Conservation (phyloP, 805 yeast genomes). For the Alloascoidea africana region DNA sequence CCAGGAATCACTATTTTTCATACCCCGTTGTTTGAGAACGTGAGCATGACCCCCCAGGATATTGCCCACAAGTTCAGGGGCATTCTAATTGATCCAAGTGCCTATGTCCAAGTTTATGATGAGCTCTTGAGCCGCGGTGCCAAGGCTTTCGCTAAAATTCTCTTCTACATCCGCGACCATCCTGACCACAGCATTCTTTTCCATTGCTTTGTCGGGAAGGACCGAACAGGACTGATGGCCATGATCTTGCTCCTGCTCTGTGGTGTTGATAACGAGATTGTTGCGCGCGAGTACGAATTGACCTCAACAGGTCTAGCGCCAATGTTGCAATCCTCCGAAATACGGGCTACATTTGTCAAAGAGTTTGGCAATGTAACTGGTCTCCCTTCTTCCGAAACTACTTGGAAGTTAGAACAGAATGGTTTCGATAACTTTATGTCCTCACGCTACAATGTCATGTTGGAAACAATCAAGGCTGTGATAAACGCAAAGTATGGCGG, state of each 20-base stretch:
- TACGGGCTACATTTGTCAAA: slow-evolving; percentile 4
- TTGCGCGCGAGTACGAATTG: slow-evolving; percentile 66
- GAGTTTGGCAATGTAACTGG: slow-evolving; percentile 3
- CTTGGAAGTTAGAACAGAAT: slow-evolving; percentile 27
- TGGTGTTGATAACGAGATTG: slow-evolving; percentile 50
- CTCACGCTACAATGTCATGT: slow-evolving; percentile 57
- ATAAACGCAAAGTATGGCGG: slow-evolving; percentile 40
- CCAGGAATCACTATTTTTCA: slow-evolving; percentile 33
- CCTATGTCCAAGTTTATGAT: slow-evolving; percentile 48
- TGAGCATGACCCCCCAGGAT: slow-evolving; percentile 49
- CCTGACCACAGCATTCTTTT: slow-evolving; percentile 38
- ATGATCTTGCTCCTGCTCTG: slow-evolving; percentile 48
- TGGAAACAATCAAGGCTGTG: slow-evolving; percentile 36
- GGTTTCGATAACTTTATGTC: slow-evolving; percentile 48
- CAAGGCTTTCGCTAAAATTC: slow-evolving; percentile 30
- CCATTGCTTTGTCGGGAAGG: slow-evolving; percentile 83
- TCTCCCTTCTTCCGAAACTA: slow-evolving; percentile 4
- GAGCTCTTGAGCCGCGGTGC: slow-evolving; percentile 38
- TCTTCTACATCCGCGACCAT: slow-evolving; percentile 39
- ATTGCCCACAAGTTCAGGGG: slow-evolving; percentile 39
- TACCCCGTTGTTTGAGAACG: slow-evolving; percentile 38
- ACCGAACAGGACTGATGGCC: slow-evolving; percentile 63
- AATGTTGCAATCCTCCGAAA: slow-evolving; percentile 4
- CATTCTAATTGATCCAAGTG: slow-evolving; percentile 41
- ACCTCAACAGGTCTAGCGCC: slow-evolving; percentile 50